Evolutionary conservation across 1,284 basidiomycete genomes (phyloP), one percentile per base, ranked within the genome.

Genomic region (Rhodotorula glutinis): DNA sequence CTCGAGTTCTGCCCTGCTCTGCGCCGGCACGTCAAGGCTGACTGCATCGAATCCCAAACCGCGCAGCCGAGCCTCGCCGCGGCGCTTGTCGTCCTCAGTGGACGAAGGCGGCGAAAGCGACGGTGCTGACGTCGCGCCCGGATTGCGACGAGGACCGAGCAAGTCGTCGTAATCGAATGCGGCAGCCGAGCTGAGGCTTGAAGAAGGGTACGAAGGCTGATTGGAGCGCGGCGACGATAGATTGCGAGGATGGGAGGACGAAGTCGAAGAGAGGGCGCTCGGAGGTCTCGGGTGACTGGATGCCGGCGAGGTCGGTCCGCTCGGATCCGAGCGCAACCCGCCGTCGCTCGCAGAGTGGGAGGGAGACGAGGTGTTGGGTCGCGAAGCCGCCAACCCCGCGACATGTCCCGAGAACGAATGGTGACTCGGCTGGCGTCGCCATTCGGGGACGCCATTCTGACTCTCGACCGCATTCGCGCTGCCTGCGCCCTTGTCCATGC

Each of bases 141-240:
- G 51, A 9, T 52, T 29, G 8, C 47, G 61, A 16, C 61, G 57
- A 41, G 66, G 66, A 1, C 62, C 62, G 46, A 68, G 66, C 17
- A 68, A 38, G 40, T 64, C 55, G 56, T 68, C 66, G n/a, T 61
- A 56, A 27, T 68, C 60, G 56, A 68, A 59, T 17, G 62, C 62
- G 41, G 49, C 47, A 16, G 30, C 57, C 25, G 62, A 58, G 7
- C 23, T 49, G 23, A 60, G 46, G 51, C 46, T 56, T 14, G 51
- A 54, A 3, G 56, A 54, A 4, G 64, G 38, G 46, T 44, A 55
- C 14, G 52, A 55, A 13, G 21, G 33, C 17, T 43, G 57, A 17
- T 46, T 29, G 33, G 44, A 51, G 33, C 33, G 54, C 21, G 54
- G 51, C n/a, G 62, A 44, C 40, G 58, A 30, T 14, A 60, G 27